Percentiles rank a stretch among this genome's conserved stretches.
phyloP scores from a whole-genome alignment of 108 stramenopile genomes.

The Skeletonema menzelii region DNA sequence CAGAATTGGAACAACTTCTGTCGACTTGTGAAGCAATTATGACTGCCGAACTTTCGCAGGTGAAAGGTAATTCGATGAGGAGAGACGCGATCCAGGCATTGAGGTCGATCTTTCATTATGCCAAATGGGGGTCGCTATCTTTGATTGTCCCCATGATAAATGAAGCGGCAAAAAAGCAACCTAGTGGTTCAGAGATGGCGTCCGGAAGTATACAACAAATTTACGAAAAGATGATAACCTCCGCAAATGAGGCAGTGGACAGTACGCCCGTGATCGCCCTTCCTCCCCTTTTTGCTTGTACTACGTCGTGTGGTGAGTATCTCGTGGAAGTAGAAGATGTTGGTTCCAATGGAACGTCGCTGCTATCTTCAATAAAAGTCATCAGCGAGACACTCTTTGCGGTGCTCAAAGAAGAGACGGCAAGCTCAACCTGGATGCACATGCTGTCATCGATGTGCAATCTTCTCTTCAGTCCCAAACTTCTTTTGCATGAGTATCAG shows the following conservation, averaged over 20 bases:
- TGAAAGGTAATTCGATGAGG: conserved; percentile 12
- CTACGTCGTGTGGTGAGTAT: conserved; percentile 26
- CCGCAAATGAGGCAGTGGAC: conserved; percentile 50
- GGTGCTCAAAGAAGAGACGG: conserved; percentile 51
- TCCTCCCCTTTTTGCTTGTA: conserved; percentile 63
- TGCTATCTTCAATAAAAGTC: conserved; percentile 34
- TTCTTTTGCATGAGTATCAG: conserved; percentile 63
- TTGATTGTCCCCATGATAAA: conserved; percentile 32
- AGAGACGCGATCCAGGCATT: conserved; percentile 53
- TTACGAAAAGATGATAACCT: conserved; percentile 28
- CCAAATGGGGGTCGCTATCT: conserved; percentile 61
- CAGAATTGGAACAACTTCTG: conserved; percentile 16
- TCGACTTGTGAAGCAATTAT: conserved; percentile 24
- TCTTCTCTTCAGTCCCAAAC: conserved; percentile 58
- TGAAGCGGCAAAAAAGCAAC: conserved; percentile 1
- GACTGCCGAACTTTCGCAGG: conserved; percentile 22
- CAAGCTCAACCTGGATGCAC: conserved; percentile 49
- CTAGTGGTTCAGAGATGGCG: conserved; percentile 4
- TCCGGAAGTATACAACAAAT: conserved; percentile 15
- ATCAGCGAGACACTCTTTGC: conserved; percentile 61
- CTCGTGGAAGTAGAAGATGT: conserved; percentile 23
- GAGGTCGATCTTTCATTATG: conserved; percentile 63
- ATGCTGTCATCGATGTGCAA: conserved; percentile 79
- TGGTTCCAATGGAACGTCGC: conserved; percentile 12
- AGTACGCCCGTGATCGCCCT: conserved; percentile 66